Conservation (phyloP, 2,329 filamentous ascomycete genomes). For the Colletotrichum ledebouriae region DNA sequence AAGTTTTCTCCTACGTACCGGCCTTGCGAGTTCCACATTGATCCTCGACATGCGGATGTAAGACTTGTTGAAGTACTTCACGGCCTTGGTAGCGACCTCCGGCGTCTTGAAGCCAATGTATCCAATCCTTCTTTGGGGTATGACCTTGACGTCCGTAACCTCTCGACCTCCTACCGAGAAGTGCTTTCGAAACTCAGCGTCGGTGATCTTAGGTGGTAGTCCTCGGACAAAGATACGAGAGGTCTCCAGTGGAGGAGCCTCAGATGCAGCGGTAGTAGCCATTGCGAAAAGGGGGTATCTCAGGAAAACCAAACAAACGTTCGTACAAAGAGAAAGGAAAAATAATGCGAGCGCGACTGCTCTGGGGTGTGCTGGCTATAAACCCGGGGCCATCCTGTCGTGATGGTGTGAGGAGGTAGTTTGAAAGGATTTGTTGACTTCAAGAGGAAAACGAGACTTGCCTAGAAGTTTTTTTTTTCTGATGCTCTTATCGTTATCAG, state of each 20-base stretch:
- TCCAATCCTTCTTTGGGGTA: conserved; percentile 90
- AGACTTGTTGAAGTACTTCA: conserved; percentile 95
- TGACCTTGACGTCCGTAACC: conserved; percentile 92
- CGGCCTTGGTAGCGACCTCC: conserved; percentile 83
- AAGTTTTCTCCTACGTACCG: conserved; percentile 52
- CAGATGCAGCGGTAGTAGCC: conserved; percentile 37
- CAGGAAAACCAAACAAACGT: conserved; percentile 26
- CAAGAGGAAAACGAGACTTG: conserved; percentile 51
- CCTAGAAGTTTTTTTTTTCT: conserved; percentile 42
- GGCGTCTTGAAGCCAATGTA: conserved; percentile 93
- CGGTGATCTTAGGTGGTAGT: conserved; percentile 86
- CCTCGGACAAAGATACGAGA: conserved; percentile 85
- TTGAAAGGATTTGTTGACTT: conserved; percentile 11
- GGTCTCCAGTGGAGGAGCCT: conserved; percentile 59
- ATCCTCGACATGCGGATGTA: conserved; percentile 98
- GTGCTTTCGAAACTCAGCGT: conserved; percentile 89
- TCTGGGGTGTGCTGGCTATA: conserved; percentile 32
- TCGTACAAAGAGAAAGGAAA: conserved; percentile 25
- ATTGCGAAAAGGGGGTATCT: conserved; percentile 45
- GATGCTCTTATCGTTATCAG: conserved; percentile 40
- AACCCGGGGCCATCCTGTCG: conserved; percentile 35
- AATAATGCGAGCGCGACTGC: conserved; percentile 33
- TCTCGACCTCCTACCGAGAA: conserved; percentile 80
- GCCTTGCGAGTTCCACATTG: conserved; percentile 86
- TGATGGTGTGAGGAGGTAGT: conserved; percentile 41